phyloP scores from a whole-genome alignment of 2,329 filamentous ascomycete species.

The Emericellopsis atlantica region DNA sequence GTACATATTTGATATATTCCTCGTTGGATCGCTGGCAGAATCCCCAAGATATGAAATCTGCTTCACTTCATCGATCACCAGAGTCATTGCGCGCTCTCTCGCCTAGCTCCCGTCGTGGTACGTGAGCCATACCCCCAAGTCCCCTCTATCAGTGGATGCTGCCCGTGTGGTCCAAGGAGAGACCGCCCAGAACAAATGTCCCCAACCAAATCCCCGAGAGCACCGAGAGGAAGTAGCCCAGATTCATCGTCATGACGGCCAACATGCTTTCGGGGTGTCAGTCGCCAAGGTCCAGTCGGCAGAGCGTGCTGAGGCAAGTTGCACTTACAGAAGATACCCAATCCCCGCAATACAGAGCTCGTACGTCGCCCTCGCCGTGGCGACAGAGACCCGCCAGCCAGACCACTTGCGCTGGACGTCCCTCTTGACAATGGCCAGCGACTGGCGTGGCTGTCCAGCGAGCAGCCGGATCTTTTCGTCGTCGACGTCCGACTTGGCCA shows the following conservation, averaged over 20 bases:
- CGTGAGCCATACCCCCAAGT: too few relatives aligned
- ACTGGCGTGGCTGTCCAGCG: neutral
- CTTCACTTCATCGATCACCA: too few relatives aligned
- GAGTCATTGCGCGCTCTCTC: too few relatives aligned
- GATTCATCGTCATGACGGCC: slow-evolving; percentile 69
- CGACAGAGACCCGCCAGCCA: slow-evolving; percentile 6
- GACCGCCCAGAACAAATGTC: slow-evolving; percentile 52
- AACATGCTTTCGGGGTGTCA: slow-evolving; percentile 50
- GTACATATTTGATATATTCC: too few relatives aligned
- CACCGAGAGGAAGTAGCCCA: slow-evolving; percentile 63
- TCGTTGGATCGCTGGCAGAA: too few relatives aligned
- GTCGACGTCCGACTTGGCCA: neutral
- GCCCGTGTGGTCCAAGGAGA: slow-evolving; percentile 1
- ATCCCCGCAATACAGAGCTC: slow-evolving; percentile 46
- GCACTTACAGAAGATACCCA: slow-evolving; percentile 66
- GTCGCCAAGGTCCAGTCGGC: neutral
- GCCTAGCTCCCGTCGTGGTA: too few relatives aligned
- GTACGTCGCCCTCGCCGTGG: slow-evolving; percentile 6
- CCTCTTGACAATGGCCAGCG: neutral
- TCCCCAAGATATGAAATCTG: too few relatives aligned
- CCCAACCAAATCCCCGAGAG: slow-evolving; percentile 63
- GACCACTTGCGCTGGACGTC: slow-evolving; percentile 3
- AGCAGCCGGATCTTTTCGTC: neutral
- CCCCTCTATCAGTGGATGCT: neutral
- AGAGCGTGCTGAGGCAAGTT: neutral